phyloP scores from a whole-genome alignment of 2,329 filamentous ascomycete species.

The Magnaporthales sp. region DNA sequence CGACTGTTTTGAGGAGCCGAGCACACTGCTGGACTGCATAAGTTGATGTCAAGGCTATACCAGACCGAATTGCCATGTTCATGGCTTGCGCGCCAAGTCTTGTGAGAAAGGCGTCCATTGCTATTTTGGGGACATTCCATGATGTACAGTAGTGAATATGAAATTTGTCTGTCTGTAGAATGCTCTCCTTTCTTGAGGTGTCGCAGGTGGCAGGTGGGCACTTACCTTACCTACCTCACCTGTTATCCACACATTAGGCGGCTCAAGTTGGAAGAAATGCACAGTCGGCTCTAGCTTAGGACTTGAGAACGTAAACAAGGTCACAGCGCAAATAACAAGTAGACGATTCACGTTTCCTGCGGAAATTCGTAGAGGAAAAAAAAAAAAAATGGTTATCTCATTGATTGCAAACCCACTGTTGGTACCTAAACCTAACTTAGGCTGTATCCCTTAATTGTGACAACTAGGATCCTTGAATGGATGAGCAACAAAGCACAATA shows the following conservation, averaged over 20 bases:
- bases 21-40: constrained; percentile 81
- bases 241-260: neutral
- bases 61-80: constrained; percentile 86
- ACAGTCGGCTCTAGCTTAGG: neutral
- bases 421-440: neutral
- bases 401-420: neutral
- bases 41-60: constrained; percentile 73
- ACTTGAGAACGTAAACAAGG: neutral
- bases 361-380: neutral
- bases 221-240: neutral
- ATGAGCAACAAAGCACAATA: neutral
- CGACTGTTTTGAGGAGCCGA: constrained; percentile 67
- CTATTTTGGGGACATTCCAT: neutral
- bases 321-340: neutral
- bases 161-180: neutral
- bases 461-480: too few relatives aligned
- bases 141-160: neutral
- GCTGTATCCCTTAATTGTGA: too few relatives aligned
- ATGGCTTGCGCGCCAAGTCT: constrained; percentile 61
- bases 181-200: neutral
- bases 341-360: neutral
- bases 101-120: constrained; percentile 61
- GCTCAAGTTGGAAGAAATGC: neutral
- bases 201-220: neutral
- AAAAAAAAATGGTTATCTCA: neutral